Percentiles rank a stretch among this genome's conserved stretches.
These are phyloP conservation scores for Phalaenopsis equestris DNA, from an alignment of 106 monocot species.

Conservation along the genomic window DNA sequence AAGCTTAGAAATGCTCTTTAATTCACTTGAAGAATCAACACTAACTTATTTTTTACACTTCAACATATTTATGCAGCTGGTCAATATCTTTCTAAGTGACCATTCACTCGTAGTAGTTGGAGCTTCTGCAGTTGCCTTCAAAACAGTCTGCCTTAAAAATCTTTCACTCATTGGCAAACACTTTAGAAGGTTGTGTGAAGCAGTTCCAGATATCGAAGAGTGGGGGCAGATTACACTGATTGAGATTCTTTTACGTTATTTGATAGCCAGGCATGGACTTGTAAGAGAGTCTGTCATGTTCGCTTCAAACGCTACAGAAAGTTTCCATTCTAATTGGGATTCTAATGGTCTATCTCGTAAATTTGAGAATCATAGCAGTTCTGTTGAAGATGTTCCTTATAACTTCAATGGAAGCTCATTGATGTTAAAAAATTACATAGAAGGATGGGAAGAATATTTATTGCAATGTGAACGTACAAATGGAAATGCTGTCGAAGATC, in stretches of 20 bases:
- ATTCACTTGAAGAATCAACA: too few relatives aligned
- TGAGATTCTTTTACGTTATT: constrained; percentile 78
- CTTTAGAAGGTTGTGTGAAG: constrained; percentile 79
- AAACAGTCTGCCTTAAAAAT: constrained; percentile 64
- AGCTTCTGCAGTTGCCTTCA: constrained; percentile 82
- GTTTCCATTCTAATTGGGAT: constrained; percentile 11
- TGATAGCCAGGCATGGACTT: constrained; percentile 80
- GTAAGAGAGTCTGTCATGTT: constrained; percentile 62
- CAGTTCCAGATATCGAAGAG: constrained; percentile 88
- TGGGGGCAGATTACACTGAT: constrained; percentile 90
- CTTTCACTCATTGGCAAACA: constrained; percentile 49
- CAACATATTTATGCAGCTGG: constrained; percentile 47
- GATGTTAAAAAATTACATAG: constrained; percentile 62
- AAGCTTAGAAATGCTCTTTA: neutral
- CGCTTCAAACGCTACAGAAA: constrained; percentile 10
- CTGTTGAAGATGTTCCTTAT: constrained; percentile 1
- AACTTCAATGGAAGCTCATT: constrained; percentile 18
- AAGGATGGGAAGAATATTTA: constrained; percentile 45
- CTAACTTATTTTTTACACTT: neutral
- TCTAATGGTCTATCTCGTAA: neutral
- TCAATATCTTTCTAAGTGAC: constrained; percentile 61
- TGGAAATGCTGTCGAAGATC: constrained; percentile 8
- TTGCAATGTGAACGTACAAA: constrained; percentile 2
- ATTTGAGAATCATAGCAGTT: constrained; percentile 9
- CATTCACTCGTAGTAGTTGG: constrained; percentile 79